Conservation (phyloP, 306 rosid species). For the Cucurbita ficifolia region DNA sequence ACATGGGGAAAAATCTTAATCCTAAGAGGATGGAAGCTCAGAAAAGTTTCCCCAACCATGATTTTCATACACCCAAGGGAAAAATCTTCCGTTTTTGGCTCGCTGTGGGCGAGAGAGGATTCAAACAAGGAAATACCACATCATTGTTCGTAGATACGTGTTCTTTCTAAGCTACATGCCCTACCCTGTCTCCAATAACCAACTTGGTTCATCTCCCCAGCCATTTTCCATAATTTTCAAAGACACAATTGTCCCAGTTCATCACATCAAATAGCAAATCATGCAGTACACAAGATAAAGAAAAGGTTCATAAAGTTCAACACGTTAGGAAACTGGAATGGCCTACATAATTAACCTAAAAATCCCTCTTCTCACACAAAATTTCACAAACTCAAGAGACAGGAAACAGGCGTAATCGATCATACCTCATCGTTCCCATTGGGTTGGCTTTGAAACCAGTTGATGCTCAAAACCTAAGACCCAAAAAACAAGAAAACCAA, state of each 20-base stretch:
- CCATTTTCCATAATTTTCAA: neutral
- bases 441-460: conserved; percentile 89
- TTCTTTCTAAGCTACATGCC: neutral
- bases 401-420: neutral
- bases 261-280: neutral
- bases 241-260: neutral
- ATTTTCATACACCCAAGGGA: neutral
- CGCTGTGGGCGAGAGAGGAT: neutral
- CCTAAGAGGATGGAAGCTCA: neutral
- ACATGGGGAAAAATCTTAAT: neutral
- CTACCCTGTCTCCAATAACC: neutral
- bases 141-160: neutral
- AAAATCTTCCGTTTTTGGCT: neutral
- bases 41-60: neutral
- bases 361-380: neutral
- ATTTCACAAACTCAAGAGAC: neutral
- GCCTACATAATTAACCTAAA: neutral
- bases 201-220: neutral
- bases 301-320: neutral
- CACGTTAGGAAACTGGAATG: neutral
- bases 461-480: conserved; percentile 52
- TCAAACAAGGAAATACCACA: neutral
- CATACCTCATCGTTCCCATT: conserved; percentile 81
- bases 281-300: too few species aligned
- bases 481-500: neutral